Base-by-base conservation (phyloP, 148 eudicot species). In the Spergularia bocconei region DNA sequence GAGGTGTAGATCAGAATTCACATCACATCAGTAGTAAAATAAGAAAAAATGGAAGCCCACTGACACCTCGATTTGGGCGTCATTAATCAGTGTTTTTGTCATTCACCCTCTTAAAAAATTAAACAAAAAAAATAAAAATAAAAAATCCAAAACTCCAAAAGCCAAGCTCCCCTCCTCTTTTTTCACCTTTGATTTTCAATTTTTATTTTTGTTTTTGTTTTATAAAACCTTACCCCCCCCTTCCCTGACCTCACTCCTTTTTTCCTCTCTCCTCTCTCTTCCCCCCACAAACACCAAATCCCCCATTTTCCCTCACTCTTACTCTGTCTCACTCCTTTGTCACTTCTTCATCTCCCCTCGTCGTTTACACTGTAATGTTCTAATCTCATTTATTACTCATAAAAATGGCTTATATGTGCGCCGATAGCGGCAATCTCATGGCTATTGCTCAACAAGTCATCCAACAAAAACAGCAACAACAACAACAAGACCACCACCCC, bases 391-490 rank as follows among this genome's bases (percentile, higher is more conserved):
- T 4, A 44, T 44, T 44, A 44, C 48, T 0, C 48, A 44, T 6
- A 2, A 17, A 2, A 16, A 91, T 91, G 98, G 93, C 97, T 47
- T 91, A 90, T 77, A 87, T 86, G 92, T 94, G 98, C 73, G 80
- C 91, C 33, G 97, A 94, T 80, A 94, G 93, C 70, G 98, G 98
- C 16, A 94, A 94, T 75, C 95, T 94, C 55, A 94, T 94, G 98
- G 97, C 98, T 5, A 92, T 94, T 0, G 98, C 97, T 6, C 97
- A 94, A 65, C 97, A 92, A 85, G 88, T 94, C 70, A 90, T 94
- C 63, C 82, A 89, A 11, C 98, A 93, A 59, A 87, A 91, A 76
- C 96, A 93, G 39, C 89, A 89, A 20, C 93, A 91, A 69, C 84
- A 91, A 36, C 87, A 91, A 13, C 89, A 87, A 15, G 86, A 85